phyloP scores from a whole-genome alignment of 23 red algal species.

The Gracilaria caudata region DNA sequence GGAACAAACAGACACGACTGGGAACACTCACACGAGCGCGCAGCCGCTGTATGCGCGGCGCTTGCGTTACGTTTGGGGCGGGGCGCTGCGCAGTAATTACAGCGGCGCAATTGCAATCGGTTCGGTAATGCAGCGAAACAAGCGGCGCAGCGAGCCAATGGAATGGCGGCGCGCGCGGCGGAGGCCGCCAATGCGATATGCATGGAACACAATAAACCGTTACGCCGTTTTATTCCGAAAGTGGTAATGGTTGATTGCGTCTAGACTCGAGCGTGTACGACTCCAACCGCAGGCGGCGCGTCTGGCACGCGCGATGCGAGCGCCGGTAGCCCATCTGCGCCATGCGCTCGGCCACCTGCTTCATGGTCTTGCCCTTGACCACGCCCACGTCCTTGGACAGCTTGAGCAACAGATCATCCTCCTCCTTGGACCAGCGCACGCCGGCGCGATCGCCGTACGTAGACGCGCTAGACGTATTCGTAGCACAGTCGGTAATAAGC shows the following conservation, averaged over 20 bases:
- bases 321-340: constrained; percentile 36
- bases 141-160: background rate
- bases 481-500: background rate
- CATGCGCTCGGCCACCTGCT: constrained; percentile 35
- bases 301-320: constrained; percentile 34
- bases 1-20: too few relatives aligned
- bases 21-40: too few relatives aligned
- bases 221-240: constrained; percentile 20
- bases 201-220: background rate
- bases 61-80: background rate
- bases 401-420: constrained; percentile 28
- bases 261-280: constrained; percentile 2
- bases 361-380: constrained; percentile 31
- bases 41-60: too few relatives aligned
- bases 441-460: constrained; percentile 15
- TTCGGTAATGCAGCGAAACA: background rate
- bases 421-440: constrained; percentile 38
- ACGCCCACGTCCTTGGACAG: constrained; percentile 29
- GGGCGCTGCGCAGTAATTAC: background rate
- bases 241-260: constrained; percentile 21
- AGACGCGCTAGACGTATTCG: background rate
- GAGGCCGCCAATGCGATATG: background rate
- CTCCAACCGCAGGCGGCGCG: constrained; percentile 23
- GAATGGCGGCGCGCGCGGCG: background rate
- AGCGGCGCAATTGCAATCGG: background rate